Conservation (phyloP, 2,329 filamentous ascomycete genomes). For the Clarireedia hainanense region DNA sequence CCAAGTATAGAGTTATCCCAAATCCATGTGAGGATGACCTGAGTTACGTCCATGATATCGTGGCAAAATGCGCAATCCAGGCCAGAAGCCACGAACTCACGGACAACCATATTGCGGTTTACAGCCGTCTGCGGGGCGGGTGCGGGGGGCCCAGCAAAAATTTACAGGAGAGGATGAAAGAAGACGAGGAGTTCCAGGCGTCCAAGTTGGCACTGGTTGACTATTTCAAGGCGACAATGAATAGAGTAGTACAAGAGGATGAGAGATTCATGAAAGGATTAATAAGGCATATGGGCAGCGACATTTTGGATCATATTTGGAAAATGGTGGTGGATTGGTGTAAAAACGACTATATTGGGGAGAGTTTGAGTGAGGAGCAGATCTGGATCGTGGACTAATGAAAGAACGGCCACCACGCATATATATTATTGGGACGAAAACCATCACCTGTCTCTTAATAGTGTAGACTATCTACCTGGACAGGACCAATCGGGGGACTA, state of each 20-base stretch:
- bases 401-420: background rate
- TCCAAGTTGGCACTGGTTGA: background rate
- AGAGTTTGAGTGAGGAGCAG: constrained; percentile 4
- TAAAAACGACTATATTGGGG: constrained; percentile 6
- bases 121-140: background rate
- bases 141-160: background rate
- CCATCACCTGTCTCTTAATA: too few relatives aligned
- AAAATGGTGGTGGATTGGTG: constrained; percentile 5
- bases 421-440: too few relatives aligned
- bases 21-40: background rate
- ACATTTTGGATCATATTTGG: background rate
- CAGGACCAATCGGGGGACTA: too few relatives aligned
- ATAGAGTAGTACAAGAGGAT: background rate
- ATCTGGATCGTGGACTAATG: constrained; percentile 9
- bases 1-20: background rate
- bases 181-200: constrained; percentile 6
- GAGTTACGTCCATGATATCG: constrained; percentile 2
- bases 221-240: constrained; percentile 4
- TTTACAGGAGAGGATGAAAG: background rate
- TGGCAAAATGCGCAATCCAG: constrained; percentile 1
- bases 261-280: constrained; percentile 2
- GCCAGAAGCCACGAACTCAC: background rate
- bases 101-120: constrained; percentile 1
- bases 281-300: background rate
- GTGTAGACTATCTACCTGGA: too few relatives aligned